These are phyloP conservation scores for Coemansia sp. DNA, from an alignment of 192 early-diverging fungal species.

Conservation along the genomic window DNA sequence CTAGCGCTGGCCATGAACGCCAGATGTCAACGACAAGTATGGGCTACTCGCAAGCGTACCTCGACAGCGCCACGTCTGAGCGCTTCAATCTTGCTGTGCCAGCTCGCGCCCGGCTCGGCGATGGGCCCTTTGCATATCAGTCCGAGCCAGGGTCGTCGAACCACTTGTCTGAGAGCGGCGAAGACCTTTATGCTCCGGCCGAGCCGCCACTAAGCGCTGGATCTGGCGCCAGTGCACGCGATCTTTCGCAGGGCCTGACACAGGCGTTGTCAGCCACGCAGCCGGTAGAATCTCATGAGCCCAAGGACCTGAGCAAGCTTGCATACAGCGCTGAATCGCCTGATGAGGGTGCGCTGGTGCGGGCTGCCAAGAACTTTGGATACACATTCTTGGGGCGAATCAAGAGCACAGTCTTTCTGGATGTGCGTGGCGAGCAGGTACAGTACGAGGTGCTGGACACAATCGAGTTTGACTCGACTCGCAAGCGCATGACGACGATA, in stretches of 20 bases:
- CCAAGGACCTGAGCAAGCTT: slow-evolving; percentile 32
- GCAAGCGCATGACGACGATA: slow-evolving; percentile 94
- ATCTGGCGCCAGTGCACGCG: neutral
- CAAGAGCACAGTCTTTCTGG: slow-evolving; percentile 60
- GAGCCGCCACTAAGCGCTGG: neutral
- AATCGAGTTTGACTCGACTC: slow-evolving; percentile 92
- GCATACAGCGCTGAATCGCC: slow-evolving; percentile 65
- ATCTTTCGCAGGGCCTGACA: slow-evolving; percentile 9
- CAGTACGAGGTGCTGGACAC: slow-evolving; percentile 82
- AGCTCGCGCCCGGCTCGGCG: slow-evolving; percentile 3
- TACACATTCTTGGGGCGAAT: slow-evolving; percentile 68
- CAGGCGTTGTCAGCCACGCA: slow-evolving; percentile 11
- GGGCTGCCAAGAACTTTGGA: slow-evolving; percentile 75
- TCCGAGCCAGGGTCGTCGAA: slow-evolving; percentile 11
- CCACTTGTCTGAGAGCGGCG: neutral
- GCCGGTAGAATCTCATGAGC: slow-evolving; percentile 1
- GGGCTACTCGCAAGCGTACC: slow-evolving; percentile 4
- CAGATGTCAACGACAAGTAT: slow-evolving; percentile 17
- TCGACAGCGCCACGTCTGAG: slow-evolving; percentile 14
- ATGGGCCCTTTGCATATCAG: slow-evolving; percentile 1
- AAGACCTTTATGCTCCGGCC: neutral
- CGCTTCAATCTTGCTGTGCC: slow-evolving; percentile 11
- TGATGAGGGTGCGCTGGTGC: slow-evolving; percentile 80
- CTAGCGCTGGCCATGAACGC: slow-evolving; percentile 22
- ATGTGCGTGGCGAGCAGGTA: slow-evolving; percentile 66